These are phyloP conservation scores for Encephalitozoon hellem DNA, from an alignment of 371 early-diverging fungal genomes.

Conservation along the genomic window DNA sequence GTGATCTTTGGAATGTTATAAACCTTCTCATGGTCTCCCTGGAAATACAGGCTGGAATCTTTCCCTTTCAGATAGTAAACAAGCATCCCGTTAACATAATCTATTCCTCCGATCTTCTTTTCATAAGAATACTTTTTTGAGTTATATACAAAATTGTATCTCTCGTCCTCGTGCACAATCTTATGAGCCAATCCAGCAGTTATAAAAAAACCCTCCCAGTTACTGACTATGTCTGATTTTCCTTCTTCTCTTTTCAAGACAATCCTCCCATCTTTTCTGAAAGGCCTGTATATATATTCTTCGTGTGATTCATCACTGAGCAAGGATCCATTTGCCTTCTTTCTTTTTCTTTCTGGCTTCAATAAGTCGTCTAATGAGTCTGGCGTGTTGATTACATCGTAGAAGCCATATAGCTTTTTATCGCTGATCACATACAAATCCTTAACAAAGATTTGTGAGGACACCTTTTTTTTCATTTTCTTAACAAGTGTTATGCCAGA, in stretches of 20 bases:
- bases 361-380: neutral
- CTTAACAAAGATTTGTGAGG: conserved; percentile 9
- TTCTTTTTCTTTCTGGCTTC: neutral
- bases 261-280: neutral
- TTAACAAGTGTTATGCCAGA: neutral
- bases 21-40: neutral
- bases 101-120: conserved; percentile 24
- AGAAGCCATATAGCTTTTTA: conserved; percentile 13
- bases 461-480: neutral
- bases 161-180: conserved; percentile 8
- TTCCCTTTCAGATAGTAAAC: conserved; percentile 19
- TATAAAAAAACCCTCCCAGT: conserved; percentile 39
- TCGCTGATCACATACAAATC: conserved; percentile 23
- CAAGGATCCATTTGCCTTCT: neutral
- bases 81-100: neutral
- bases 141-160: conserved; percentile 37
- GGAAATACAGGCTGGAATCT: neutral
- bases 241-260: conserved; percentile 6
- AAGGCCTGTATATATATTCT: conserved; percentile 27
- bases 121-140: conserved; percentile 26
- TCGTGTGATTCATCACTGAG: conserved; percentile 4
- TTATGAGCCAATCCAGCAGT: conserved; percentile 23
- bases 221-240: conserved; percentile 2
- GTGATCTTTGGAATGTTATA: conserved; percentile 44
- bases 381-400: neutral